These are phyloP conservation scores for Citrus glauca DNA, from an alignment of 345 rosid genomes.

Conservation along the genomic window DNA sequence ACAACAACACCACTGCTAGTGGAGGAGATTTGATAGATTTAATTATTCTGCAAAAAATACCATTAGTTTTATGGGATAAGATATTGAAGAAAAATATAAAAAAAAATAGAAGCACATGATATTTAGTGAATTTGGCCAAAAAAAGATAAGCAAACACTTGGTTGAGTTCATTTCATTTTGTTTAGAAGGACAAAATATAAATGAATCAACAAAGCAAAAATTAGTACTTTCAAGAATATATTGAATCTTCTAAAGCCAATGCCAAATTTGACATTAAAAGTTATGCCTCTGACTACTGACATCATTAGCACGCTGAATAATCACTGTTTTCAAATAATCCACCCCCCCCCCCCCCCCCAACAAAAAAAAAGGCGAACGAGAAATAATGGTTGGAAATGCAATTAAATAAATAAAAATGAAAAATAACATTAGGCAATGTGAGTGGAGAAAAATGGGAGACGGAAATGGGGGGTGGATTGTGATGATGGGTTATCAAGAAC, in stretches of 20 bases:
- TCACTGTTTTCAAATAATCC: too few relatives aligned
- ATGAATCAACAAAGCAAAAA: background rate
- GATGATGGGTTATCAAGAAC: background rate
- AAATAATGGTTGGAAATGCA: background rate
- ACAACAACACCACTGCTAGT: too few relatives aligned
- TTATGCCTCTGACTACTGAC: background rate
- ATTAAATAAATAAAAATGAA: background rate
- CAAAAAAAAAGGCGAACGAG: too few relatives aligned
- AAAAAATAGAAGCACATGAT: too few relatives aligned
- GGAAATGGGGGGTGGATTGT: background rate
- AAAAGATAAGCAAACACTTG: background rate
- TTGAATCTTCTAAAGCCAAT: conserved; percentile 8
- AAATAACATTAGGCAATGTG: background rate
- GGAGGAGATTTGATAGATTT: too few relatives aligned
- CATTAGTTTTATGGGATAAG: too few relatives aligned
- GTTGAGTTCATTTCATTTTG: background rate
- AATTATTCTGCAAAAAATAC: too few relatives aligned
- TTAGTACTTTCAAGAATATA: background rate
- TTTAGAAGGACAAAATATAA: background rate
- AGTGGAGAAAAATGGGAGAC: background rate
- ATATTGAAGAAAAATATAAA: too few relatives aligned
- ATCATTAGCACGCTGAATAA: background rate
- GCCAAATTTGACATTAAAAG: background rate
- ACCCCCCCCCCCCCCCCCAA: too few relatives aligned
- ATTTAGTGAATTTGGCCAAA: too few relatives aligned